phyloP scores from a whole-genome alignment of 2,329 filamentous ascomycete genomes.

The Diaporthe citri region DNA sequence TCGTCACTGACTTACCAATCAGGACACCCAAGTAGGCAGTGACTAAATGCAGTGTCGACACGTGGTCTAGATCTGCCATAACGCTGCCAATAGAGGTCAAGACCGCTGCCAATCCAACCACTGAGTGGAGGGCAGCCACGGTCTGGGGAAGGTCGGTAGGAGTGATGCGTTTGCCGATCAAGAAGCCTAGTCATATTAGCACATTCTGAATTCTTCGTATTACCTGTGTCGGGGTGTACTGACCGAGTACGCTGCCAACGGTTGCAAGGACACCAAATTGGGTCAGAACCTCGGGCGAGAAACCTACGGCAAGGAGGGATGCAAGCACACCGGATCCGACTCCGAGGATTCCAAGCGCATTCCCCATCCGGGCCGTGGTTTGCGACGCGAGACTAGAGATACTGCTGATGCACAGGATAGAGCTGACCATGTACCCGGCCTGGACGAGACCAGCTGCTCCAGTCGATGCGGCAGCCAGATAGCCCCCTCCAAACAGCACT shows the following conservation, averaged over 20 bases:
- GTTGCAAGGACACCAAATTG: conserved; percentile 85
- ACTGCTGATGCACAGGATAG: conserved; percentile 86
- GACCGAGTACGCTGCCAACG: conserved; percentile 74
- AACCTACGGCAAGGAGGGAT: conserved; percentile 84
- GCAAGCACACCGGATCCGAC: conserved; percentile 87
- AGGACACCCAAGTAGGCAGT: conserved; percentile 89
- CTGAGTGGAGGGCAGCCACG: conserved; percentile 88
- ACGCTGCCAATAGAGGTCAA: conserved; percentile 91
- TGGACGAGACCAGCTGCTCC: conserved; percentile 88
- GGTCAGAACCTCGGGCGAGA: conserved; percentile 80
- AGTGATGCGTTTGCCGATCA: conserved; percentile 89
- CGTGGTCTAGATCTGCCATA: conserved; percentile 77
- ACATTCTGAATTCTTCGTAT: conserved; percentile 28
- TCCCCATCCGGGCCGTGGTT: conserved; percentile 84
- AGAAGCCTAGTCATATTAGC: conserved; percentile 60
- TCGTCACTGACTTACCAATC: conserved; percentile 66
- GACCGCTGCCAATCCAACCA: conserved; percentile 90
- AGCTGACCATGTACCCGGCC: conserved; percentile 88
- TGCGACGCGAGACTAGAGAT: conserved; percentile 86
- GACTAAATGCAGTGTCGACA: conserved; percentile 85
- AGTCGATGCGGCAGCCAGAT: conserved; percentile 82
- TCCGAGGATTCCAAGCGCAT: conserved; percentile 87
- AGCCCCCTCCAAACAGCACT: conserved; percentile 83
- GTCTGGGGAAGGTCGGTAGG: conserved; percentile 91
- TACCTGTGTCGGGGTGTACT: conserved; percentile 28